Base-by-base conservation (phyloP, 1,284 basidiomycete genomes). In the Ustilago nuda region DNA sequence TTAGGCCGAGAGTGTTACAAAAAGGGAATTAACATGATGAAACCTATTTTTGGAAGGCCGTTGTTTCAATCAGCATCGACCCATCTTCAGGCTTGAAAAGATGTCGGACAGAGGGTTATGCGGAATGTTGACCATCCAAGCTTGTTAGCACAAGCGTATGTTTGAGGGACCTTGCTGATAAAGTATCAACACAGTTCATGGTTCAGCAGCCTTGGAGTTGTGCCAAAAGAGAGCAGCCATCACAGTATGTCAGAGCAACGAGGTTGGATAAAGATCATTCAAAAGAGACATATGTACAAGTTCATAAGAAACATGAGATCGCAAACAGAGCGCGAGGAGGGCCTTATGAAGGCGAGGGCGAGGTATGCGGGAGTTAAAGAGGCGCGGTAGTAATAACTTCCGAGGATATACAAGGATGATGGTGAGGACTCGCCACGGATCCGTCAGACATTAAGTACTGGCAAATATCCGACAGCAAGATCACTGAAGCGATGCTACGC, bases 261-360 rank as follows among this genome's bases (percentile, higher is more conserved):
- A 35, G 45, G 46, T 48, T 27, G 30, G 30, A 32, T 51, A 45
- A 51, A 17, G 27, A 32, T 17, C 46, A 51, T 59, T 39, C 51
- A 50, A 19, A 19, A 50, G 13, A 8, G 30, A 30, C 13, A 48
- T 59, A 59, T 59, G 48, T 51, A 59, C 57, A 59, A 48, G 48
- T 32, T 41, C 46, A 35, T 39, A 19, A 50, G 30, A 32, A 50
- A 30, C 48, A 12, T 50, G 3, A 17, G 13, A 17, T 32, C 9
- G 48, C 48, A 27, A 17, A 9, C 6, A 32, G 27, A 30, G n/a
- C 27, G 27, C 9, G n/a, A 8, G 9, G 6, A 17, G 15, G 13
- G 9, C 7, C 27, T 12, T 30, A 13, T 50, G 48, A 30, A 8
- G 27, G 30, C 27, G 30, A 30, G 7, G 27, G 30, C 27, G 6